phyloP scores from a whole-genome alignment of 2,329 filamentous ascomycete genomes.

The Neofusicoccum ribis region DNA sequence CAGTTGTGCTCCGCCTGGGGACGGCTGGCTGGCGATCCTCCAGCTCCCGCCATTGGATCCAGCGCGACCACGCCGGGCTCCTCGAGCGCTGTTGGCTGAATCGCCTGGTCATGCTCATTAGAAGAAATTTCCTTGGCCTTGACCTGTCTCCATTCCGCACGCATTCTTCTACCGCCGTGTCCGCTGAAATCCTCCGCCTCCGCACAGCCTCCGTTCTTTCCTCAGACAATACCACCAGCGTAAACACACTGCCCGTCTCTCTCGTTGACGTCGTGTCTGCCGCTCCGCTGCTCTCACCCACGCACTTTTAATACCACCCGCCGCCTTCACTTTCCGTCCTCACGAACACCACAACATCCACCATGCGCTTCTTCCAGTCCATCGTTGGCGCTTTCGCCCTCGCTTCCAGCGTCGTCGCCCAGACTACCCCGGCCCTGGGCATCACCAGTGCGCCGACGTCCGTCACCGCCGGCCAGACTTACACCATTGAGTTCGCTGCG shows the following conservation, averaged over 20 bases:
- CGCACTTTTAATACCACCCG: neutral
- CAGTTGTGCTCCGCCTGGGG: conserved; percentile 1
- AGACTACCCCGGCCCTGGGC: conserved; percentile 32
- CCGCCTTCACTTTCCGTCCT: conserved; percentile 18
- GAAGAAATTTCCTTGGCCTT: conserved; percentile 16
- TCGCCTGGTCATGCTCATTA: conserved; percentile 12
- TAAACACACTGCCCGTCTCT: conserved; percentile 8
- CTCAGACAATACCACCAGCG: conserved; percentile 1
- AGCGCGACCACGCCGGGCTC: neutral
- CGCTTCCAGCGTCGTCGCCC: conserved; percentile 45
- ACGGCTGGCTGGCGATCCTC: conserved; percentile 7
- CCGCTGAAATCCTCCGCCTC: neutral
- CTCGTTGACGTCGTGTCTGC: neutral
- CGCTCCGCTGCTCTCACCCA: neutral
- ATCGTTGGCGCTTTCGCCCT: conserved; percentile 46
- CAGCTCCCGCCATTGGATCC: conserved; percentile 6
- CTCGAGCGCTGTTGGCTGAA: conserved; percentile 1
- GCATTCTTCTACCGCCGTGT: conserved; percentile 1
- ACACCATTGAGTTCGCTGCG: conserved; percentile 51
- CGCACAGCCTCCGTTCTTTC: conserved; percentile 3
- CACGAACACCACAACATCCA: conserved; percentile 24
- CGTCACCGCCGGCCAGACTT: conserved; percentile 51
- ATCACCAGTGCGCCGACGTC: conserved; percentile 53
- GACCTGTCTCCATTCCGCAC: conserved; percentile 3
- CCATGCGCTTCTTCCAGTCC: conserved; percentile 54